phyloP scores from a whole-genome alignment of 2,329 filamentous ascomycete genomes.

The Botryotinia globosa region DNA sequence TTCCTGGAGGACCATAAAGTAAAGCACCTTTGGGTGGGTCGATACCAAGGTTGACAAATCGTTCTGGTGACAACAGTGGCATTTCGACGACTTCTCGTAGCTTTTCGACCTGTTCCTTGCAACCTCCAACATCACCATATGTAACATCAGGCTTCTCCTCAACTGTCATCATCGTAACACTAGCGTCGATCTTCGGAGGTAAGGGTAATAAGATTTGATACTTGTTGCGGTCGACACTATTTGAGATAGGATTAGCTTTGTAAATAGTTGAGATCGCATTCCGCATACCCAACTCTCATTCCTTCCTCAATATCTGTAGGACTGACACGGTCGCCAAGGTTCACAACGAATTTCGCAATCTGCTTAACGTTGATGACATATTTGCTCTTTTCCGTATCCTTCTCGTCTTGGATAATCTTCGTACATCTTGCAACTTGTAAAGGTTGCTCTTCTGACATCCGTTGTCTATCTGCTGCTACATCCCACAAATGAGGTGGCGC shows the following conservation, averaged over 20 bases:
- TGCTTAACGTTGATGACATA: slow-evolving; percentile 99
- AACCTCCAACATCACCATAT: slow-evolving; percentile 96
- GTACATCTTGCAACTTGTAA: slow-evolving; percentile 97
- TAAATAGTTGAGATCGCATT: slow-evolving; percentile 21
- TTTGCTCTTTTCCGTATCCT: slow-evolving; percentile 96
- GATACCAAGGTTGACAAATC: slow-evolving; percentile 98
- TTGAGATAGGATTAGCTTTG: slow-evolving; percentile 27
- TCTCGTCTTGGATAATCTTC: slow-evolving; percentile 97
- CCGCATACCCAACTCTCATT: slow-evolving; percentile 81
- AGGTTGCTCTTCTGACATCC: slow-evolving; percentile 97
- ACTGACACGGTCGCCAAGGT: slow-evolving; percentile 92
- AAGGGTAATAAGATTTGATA: slow-evolving; percentile 97
- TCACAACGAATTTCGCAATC: slow-evolving; percentile 98
- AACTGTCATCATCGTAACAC: slow-evolving; percentile 99
- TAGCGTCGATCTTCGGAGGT: slow-evolving; percentile 97
- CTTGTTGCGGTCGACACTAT: slow-evolving; percentile 90
- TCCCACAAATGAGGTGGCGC: slow-evolving; percentile 99
- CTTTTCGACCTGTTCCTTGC: slow-evolving; percentile 99
- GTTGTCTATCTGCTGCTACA: slow-evolving; percentile 93
- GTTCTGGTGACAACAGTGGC: slow-evolving; percentile 91
- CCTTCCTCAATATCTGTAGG: slow-evolving; percentile 99
- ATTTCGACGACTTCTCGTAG: slow-evolving; percentile 98
- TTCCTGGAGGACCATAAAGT: slow-evolving; percentile 93
- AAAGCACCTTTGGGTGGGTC: slow-evolving; percentile 97
- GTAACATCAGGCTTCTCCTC: slow-evolving; percentile 99